Base-by-base conservation (phyloP, 345 rosid genomes). In the Conringia planisiliqua region DNA sequence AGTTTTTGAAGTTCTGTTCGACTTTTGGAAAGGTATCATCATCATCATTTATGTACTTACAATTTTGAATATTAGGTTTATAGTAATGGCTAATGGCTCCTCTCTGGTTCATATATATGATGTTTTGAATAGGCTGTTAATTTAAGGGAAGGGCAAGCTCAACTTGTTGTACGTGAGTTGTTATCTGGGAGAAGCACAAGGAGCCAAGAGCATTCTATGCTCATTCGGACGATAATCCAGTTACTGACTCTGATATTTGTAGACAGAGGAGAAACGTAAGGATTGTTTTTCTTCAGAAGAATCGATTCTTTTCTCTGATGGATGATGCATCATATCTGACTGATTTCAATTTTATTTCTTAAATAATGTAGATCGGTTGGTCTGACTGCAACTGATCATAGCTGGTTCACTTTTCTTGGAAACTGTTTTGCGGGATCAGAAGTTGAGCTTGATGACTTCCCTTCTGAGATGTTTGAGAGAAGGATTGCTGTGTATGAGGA, bases 1-100 rank as follows among this genome's bases (percentile, higher is more conserved):
- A 91, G 70, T 92, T 95, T 73, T 57, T 90, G 44, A 92, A 90
- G 73, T 95, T 95, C 72, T 90, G 92, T 82, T 78, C 87, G 39
- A 84, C 96, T 78, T 95, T 95, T 81, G 85, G 85, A 46, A 73
- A 84, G 97, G 99, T 86, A 83, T 51, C n/a, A 22, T 22, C 24
- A 22, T 22, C 4, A 27, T 61, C 16, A 12, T 79, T 18, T 32
- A 3, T 27, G 24, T 44, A 56, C 11, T 27, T 20, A 0, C 30
- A 22, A 10, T 9, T 74, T 46, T 8, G 6, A 27, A 29, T 57
- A 44, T 59, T 2, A 40, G 12, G 40, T 18, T 54, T 22, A n/a
- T n/a, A 20, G 35, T 32, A 4, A 70, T 64, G 9, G 6, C 43
- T 32, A 4, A 70, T 64, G 9, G 6, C 24, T 71, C 50, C 11